Base-by-base conservation (phyloP, 495 filamentous ascomycete genomes). In the Talaromyces adpressus region DNA sequence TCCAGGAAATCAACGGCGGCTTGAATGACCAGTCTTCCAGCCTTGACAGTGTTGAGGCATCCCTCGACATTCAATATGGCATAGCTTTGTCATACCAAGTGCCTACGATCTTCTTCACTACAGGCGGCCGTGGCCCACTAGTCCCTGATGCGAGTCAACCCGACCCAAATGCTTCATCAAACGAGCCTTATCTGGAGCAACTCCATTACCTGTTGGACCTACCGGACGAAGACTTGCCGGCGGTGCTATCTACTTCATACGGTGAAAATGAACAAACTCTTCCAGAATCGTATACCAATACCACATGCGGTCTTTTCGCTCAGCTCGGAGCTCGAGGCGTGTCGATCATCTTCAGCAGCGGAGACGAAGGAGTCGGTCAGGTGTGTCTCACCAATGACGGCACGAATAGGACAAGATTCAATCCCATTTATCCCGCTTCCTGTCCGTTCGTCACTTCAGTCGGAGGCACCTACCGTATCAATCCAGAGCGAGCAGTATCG, bases 171-270 rank as follows among this genome's bases (percentile, higher is more conserved):
- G 71, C 74, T 6, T 83, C 86, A 66, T 72, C 83, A 47, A 93
- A 92, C 67, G 91, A 96, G 77, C 91, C 91, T 0, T 96, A 92
- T 69, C 80, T 96, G 3, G 89, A 93, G 34, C 90, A 90, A 67
- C 81, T 94, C 30, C 82, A 85, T 20, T 89, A 87, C 66, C 73
- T 96, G 5, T 73, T 91, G 0, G 67, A 72, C 12, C 81, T 86
- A 6, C 75, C 81, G 0, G 85, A 91, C 62, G 70, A 75, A 0
- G 79, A 89, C 30, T 78, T 96, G 2, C 91, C 92, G 0, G 85
- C 88, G 0, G 86, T 91, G 6, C 76, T 96, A 9, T 84, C 85
- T 8, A 91, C 89, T 58, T 89, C 87, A 18, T 96, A 96, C 65
- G 74, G 76, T 27, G 78, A 80, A 65, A 58, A 73, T 4, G 78